Percentiles rank a stretch among this genome's conserved stretches.
Conservation (phyloP, 192 early-diverging fungal genomes). For the Blastocladiella britannica region DNA sequence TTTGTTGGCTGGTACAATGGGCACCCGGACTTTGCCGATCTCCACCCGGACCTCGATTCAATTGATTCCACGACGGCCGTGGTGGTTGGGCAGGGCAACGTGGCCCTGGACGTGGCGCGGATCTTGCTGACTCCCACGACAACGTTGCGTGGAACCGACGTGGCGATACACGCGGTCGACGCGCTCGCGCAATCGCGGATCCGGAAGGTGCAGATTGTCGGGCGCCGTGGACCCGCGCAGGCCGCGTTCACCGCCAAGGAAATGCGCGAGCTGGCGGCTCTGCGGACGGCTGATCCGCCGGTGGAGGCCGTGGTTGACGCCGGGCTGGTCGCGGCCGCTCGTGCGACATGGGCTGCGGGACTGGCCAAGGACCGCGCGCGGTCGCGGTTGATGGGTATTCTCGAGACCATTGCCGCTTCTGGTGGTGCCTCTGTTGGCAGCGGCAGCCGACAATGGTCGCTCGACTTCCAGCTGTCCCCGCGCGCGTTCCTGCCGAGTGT, state of each 20-base stretch:
- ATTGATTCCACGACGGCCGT: slow-evolving; percentile 61
- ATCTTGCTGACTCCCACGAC: slow-evolving; percentile 54
- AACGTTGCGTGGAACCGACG: slow-evolving; percentile 62
- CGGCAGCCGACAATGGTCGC: slow-evolving; percentile 27
- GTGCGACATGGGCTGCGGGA: slow-evolving; percentile 1
- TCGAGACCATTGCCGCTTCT: slow-evolving; percentile 30
- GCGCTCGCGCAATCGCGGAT: slow-evolving; percentile 41
- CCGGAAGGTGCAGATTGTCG: slow-evolving; percentile 67
- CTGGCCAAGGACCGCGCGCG: slow-evolving; percentile 37
- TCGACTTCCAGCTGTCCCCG: slow-evolving; percentile 46
- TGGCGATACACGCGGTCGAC: slow-evolving; percentile 51
- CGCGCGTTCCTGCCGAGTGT: slow-evolving; percentile 2
- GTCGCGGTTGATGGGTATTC: slow-evolving; percentile 67
- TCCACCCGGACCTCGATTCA: slow-evolving; percentile 34
- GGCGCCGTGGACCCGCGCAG: slow-evolving; percentile 78
- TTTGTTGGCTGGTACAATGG: slow-evolving; percentile 97
- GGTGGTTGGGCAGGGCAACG: slow-evolving; percentile 83
- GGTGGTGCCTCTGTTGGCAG: too few species aligned
- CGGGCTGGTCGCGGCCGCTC: slow-evolving; percentile 22
- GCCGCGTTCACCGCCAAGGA: slow-evolving; percentile 89
- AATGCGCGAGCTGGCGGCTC: slow-evolving; percentile 69
- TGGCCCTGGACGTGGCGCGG: slow-evolving; percentile 77
- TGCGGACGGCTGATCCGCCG: slow-evolving; percentile 39
- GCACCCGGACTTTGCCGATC: slow-evolving; percentile 35
- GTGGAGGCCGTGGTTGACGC: slow-evolving; percentile 30